These are phyloP conservation scores for Cotoneaster glaucophyllus DNA, from an alignment of 306 rosid species.

Conservation along the genomic window DNA sequence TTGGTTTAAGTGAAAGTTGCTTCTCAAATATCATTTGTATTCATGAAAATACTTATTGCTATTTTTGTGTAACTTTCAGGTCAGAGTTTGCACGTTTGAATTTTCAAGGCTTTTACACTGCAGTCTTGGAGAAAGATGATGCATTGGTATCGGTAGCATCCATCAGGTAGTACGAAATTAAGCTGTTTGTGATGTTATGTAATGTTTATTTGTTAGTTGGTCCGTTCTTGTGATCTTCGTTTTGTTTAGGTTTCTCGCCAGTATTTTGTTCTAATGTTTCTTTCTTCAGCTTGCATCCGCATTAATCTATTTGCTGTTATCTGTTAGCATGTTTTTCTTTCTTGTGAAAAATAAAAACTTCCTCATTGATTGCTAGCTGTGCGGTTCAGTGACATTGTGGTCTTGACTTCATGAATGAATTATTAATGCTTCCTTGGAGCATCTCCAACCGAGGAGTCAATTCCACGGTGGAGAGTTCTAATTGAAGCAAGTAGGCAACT, in stretches of 20 bases:
- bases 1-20: background rate
- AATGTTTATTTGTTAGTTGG: background rate
- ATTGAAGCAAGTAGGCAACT: too few relatives aligned
- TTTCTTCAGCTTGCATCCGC: background rate
- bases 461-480: too few relatives aligned
- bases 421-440: background rate
- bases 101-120: constrained; percentile 86
- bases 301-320: background rate
- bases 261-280: background rate
- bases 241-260: background rate
- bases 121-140: constrained; percentile 85
- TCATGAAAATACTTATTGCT: constrained; percentile 9
- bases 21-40: background rate
- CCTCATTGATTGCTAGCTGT: background rate
- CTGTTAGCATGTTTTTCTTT: background rate
- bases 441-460: too few relatives aligned
- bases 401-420: background rate
- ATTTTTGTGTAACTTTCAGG: constrained; percentile 45
- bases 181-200: background rate
- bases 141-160: constrained; percentile 83
- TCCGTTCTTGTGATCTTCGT: background rate
- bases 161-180: constrained; percentile 52
- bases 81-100: constrained; percentile 88
- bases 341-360: background rate
- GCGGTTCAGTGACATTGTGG: background rate